Evolutionary conservation across 2,329 filamentous ascomycete species (phyloP), one percentile per base, ranked within the genome.

Genomic region (Alternaria hordeiaustralica): DNA sequence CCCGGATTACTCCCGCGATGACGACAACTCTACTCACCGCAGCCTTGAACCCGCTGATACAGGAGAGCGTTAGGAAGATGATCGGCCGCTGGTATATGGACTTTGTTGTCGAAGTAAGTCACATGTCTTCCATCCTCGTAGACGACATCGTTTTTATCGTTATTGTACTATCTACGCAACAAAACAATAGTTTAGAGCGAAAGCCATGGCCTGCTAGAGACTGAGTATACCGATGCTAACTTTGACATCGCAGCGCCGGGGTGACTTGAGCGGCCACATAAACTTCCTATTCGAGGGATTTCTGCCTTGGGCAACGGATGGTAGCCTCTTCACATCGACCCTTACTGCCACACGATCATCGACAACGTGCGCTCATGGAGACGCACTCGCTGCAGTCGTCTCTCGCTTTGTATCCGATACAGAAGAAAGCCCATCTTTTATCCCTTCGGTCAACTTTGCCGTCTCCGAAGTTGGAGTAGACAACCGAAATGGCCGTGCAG

Each of bases 241-340:
- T 10, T 15, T 43, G 6, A 25, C n/a, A n/a, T 12, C 15, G 44
- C 15, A 64, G 54, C 20, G 36, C 4, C 62, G 49, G n/a, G 53
- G 58, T 25, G 58, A 63, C n/a, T 41, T 64, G 30, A 58, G 26
- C 15, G 58, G 63, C 12, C 63, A 66, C 45, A 43, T 62, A 18
- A 21, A 59, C 45, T 82, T 85, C 60, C 71, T 85, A 3, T 65
- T 78, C 5, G 58, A 76, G 13, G 77, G 79, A 0, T 81, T 85
- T 53, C 73, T 86, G 5, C 83, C 82, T 3, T 86, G 84, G 84
- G 82, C 79, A 2, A 82, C 80, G 5, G 78, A 81, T 65, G 84
- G 84, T 4, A 75, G 71, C 12, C 71, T 84, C 0, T 85, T 83
- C 70, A 83, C 81, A 1, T 73, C 78, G 0, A 79, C 75, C 5